These are phyloP conservation scores for Byssothecium circinans DNA, from an alignment of 2,329 filamentous ascomycete genomes.

Conservation along the genomic window DNA sequence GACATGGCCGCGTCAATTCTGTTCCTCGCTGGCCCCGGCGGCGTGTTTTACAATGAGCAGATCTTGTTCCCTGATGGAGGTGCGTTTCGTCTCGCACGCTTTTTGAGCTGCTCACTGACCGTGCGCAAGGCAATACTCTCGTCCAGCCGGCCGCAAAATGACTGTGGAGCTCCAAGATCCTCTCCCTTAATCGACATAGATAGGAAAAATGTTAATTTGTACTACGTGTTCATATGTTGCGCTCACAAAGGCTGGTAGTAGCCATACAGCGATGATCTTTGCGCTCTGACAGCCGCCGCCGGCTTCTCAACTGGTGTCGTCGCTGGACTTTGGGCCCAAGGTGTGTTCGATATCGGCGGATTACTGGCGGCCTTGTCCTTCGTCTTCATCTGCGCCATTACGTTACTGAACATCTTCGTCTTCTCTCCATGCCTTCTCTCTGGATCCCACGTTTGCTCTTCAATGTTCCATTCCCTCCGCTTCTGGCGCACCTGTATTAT, in stretches of 20 bases:
- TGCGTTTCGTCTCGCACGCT: slow-evolving; percentile 3
- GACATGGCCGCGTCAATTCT: slow-evolving; percentile 57
- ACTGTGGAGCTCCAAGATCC: background rate
- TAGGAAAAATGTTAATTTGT: background rate
- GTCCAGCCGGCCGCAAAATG: slow-evolving; percentile 31
- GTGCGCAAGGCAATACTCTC: slow-evolving; percentile 27
- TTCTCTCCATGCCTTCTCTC: too few species aligned
- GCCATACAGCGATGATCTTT: background rate
- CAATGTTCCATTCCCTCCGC: slow-evolving; percentile 1
- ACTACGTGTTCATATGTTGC: background rate
- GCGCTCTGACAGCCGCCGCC: background rate
- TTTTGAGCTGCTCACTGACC: slow-evolving; percentile 10
- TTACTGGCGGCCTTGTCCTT: too few species aligned
- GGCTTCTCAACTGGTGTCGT: background rate
- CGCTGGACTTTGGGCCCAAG: background rate
- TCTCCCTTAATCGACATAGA: too few species aligned
- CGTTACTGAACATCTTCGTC: background rate
- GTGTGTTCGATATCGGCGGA: too few species aligned
- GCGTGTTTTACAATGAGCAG: slow-evolving; percentile 57
- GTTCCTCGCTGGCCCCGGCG: slow-evolving; percentile 55
- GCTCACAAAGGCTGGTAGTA: background rate
- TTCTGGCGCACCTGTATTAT: slow-evolving; percentile 5
- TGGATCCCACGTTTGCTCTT: too few species aligned
- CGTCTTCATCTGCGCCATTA: too few species aligned
- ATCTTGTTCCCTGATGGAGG: slow-evolving; percentile 55